Evolutionary conservation across 2,329 filamentous ascomycete genomes (phyloP).

Genomic region (Aspergillus pseudonomiae): DNA sequence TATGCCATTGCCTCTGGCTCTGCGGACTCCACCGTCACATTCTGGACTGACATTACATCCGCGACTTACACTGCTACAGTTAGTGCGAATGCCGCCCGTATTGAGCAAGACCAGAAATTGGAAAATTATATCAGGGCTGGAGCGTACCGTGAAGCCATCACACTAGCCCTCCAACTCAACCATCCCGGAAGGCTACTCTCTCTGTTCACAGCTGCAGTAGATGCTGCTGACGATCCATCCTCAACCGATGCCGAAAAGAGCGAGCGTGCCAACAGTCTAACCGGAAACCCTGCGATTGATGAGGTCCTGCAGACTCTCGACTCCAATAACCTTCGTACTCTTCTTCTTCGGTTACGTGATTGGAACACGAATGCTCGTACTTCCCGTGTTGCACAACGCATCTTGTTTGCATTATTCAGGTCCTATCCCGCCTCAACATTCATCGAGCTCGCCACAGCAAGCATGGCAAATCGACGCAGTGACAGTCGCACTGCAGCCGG

Average conservation of each 20-base stretch:
- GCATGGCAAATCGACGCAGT: conserved; percentile 33
- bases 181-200: conserved; percentile 85
- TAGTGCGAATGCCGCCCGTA: conserved; percentile 72
- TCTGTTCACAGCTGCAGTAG: conserved; percentile 80
- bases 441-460: conserved; percentile 62
- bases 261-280: conserved; percentile 39
- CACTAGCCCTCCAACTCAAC: conserved; percentile 87
- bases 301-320: conserved; percentile 77
- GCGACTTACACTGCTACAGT: conserved; percentile 76
- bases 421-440: conserved; percentile 80
- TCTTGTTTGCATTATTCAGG: conserved; percentile 77
- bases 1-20: conserved; percentile 85
- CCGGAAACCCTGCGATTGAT: conserved; percentile 66
- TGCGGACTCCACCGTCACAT: conserved; percentile 88
- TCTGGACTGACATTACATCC: conserved; percentile 91
- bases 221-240: conserved; percentile 65
- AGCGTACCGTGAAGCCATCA: conserved; percentile 91
- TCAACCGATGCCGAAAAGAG: conserved; percentile 37
- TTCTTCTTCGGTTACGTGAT: conserved; percentile 82
- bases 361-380: conserved; percentile 97
- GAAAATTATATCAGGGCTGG: conserved; percentile 88
- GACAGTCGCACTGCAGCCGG: conserved; percentile 55
- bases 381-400: conserved; percentile 79
- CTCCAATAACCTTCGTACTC: conserved; percentile 80
- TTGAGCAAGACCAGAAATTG: conserved; percentile 92